Evolutionary conservation across 163 green algal genomes (phyloP).

Genomic region (Picocystis sp.): DNA sequence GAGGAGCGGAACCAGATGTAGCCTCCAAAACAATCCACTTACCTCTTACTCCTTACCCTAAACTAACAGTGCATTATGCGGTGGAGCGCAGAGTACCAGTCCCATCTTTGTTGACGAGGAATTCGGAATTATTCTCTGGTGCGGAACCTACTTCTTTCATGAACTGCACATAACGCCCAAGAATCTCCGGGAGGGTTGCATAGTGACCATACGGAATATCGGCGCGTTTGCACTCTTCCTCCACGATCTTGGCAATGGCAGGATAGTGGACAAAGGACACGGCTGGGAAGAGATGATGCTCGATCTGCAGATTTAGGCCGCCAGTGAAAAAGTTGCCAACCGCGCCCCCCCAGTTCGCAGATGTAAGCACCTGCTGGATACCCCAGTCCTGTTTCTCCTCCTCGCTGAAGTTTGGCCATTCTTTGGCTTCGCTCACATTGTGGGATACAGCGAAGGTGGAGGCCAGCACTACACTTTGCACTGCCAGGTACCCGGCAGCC

Average conservation of each 20-base stretch:
- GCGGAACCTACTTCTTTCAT: conserved; percentile 32
- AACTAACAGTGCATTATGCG: too few relatives aligned
- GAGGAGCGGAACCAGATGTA: too few relatives aligned
- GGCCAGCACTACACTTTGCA: conserved; percentile 51
- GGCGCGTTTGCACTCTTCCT: conserved; percentile 45
- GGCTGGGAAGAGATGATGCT: conserved; percentile 74
- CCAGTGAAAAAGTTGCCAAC: conserved; percentile 71
- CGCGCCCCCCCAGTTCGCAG: conserved; percentile 55
- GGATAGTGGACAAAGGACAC: conserved; percentile 73
- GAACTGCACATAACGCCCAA: conserved; percentile 33
- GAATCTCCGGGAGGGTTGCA: conserved; percentile 44
- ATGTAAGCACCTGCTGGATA: conserved; percentile 60
- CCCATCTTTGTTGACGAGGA: background rate
- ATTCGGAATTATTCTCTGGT: background rate
- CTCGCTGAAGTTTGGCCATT: conserved; percentile 10
- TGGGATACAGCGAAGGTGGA: conserved; percentile 62
- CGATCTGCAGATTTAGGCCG: conserved; percentile 66
- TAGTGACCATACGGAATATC: conserved; percentile 48
- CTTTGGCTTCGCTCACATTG: conserved; percentile 59
- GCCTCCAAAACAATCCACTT: too few relatives aligned
- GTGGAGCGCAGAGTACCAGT: too few relatives aligned
- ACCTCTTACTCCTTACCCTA: too few relatives aligned
- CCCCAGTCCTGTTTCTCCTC: conserved; percentile 43
- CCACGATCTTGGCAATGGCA: conserved; percentile 52
- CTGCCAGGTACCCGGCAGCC: conserved; percentile 29